These are phyloP conservation scores for Aspergillus homomorphus DNA, from an alignment of 495 filamentous ascomycete genomes.

Conservation along the genomic window DNA sequence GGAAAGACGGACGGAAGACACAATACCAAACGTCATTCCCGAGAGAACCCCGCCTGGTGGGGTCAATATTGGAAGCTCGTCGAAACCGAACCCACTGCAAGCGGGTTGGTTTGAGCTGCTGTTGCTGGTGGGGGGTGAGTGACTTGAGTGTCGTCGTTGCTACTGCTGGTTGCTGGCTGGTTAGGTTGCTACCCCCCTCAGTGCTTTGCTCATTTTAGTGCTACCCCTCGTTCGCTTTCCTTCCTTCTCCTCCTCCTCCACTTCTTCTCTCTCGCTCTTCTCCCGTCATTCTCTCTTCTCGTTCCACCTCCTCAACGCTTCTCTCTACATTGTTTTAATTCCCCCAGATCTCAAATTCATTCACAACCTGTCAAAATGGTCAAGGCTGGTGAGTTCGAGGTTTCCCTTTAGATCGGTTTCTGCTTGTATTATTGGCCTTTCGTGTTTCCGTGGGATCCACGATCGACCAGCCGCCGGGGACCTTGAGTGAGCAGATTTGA, in stretches of 20 bases:
- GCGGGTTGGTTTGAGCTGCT: too few species aligned
- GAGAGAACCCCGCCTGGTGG: conserved; percentile 30
- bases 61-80: conserved; percentile 18
- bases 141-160: too few species aligned
- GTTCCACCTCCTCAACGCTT: conserved; percentile 11
- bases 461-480: conserved; percentile 34
- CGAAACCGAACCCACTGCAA: conserved; percentile 15
- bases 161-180: not conserved
- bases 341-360: conserved; percentile 12
- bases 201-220: not conserved
- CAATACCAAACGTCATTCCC: conserved; percentile 26
- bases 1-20: conserved; percentile 5
- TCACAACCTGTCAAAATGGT: conserved; percentile 72
- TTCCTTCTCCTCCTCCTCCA: conserved; percentile 19
- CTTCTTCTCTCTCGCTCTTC: conserved; percentile 14
- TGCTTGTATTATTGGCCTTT: conserved; percentile 23
- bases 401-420: conserved; percentile 12
- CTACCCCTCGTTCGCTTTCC: conserved; percentile 23
- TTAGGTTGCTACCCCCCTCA: not conserved
- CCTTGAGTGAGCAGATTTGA: conserved; percentile 55
- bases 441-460: conserved; percentile 23
- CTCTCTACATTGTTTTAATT: conserved; percentile 14
- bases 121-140: conserved; percentile 1
- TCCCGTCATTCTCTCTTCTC: conserved; percentile 18
- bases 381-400: conserved; percentile 76